A percentile compares a stretch with the other conserved stretches of the same genome.
These are phyloP conservation scores for Turnera subulata DNA, from an alignment of 345 rosid genomes.

Conservation along the genomic window DNA sequence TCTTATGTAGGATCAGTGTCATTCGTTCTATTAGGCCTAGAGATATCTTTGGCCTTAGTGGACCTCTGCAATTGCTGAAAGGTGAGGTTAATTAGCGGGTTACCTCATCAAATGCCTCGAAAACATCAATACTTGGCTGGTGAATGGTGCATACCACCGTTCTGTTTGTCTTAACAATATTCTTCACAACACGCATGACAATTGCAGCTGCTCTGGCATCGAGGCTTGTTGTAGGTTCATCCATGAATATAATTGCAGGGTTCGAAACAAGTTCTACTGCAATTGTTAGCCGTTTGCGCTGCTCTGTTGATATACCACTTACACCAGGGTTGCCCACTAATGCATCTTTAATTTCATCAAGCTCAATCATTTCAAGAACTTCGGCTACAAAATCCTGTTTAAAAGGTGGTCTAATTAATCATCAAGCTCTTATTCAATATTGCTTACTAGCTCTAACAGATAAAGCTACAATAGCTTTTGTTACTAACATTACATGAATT, in stretches of 20 bases:
- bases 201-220: slow-evolving; percentile 71
- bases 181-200: slow-evolving; percentile 57
- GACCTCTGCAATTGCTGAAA: too few relatives aligned
- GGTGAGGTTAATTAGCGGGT: background rate
- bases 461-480: too few relatives aligned
- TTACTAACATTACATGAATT: too few relatives aligned
- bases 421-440: too few relatives aligned
- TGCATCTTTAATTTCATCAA: slow-evolving; percentile 45
- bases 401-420: background rate
- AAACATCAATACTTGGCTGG: slow-evolving; percentile 59
- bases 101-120: slow-evolving; percentile 60
- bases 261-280: slow-evolving; percentile 65
- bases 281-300: slow-evolving; percentile 50
- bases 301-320: slow-evolving; percentile 50
- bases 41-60: too few relatives aligned
- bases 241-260: slow-evolving; percentile 60
- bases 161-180: slow-evolving; percentile 38
- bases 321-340: slow-evolving; percentile 43
- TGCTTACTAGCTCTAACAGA: too few relatives aligned
- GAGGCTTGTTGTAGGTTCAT: slow-evolving; percentile 56
- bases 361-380: slow-evolving; percentile 50
- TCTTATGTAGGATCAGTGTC: too few relatives aligned
- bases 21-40: too few relatives aligned
- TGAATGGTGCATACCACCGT: slow-evolving; percentile 59
- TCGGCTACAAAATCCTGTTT: slow-evolving; percentile 43